Percentiles rank a stretch among this genome's conserved stretches.
Conservation (phyloP, 371 early-diverging fungal species). For the Mucor saturninus region DNA sequence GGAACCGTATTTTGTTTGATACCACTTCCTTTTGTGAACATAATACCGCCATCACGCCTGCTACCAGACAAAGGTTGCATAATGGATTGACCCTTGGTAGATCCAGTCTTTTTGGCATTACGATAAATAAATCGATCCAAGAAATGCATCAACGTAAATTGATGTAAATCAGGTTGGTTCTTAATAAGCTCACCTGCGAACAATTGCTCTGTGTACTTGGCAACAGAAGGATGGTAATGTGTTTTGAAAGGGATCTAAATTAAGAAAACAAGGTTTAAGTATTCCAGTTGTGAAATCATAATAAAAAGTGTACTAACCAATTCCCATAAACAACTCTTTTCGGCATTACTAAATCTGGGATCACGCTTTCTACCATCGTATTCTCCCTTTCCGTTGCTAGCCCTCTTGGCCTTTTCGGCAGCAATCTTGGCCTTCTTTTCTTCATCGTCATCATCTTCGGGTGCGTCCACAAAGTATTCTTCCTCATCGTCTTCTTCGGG, state of each 20-base stretch:
- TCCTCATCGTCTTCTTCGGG: conserved; percentile 78
- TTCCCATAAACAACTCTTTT: conserved; percentile 89
- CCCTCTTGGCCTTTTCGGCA: conserved; percentile 21
- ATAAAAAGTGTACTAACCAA: conserved; percentile 56
- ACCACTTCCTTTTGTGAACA: conserved; percentile 43
- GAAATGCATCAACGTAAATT: conserved; percentile 91
- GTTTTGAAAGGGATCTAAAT: conserved; percentile 62
- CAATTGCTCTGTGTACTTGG: conserved; percentile 77
- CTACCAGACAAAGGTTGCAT: conserved; percentile 61
- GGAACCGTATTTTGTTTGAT: conserved; percentile 41
- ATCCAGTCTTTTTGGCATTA: conserved; percentile 82
- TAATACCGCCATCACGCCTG: conserved; percentile 54
- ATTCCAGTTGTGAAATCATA: too few species aligned
- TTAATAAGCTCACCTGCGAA: conserved; percentile 73
- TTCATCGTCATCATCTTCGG: conserved; percentile 53
- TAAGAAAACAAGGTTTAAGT: background rate
- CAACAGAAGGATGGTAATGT: conserved; percentile 94
- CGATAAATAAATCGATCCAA: conserved; percentile 95
- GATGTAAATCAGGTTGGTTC: conserved; percentile 83
- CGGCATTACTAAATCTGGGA: conserved; percentile 85
- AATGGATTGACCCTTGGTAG: conserved; percentile 59
- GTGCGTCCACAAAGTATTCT: conserved; percentile 57
- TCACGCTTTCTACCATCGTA: conserved; percentile 91
- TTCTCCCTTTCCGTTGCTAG: conserved; percentile 17
- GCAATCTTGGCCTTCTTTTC: conserved; percentile 17